Base-by-base conservation (phyloP, 139 green algal genomes). In the Volvox reticuliferus region DNA sequence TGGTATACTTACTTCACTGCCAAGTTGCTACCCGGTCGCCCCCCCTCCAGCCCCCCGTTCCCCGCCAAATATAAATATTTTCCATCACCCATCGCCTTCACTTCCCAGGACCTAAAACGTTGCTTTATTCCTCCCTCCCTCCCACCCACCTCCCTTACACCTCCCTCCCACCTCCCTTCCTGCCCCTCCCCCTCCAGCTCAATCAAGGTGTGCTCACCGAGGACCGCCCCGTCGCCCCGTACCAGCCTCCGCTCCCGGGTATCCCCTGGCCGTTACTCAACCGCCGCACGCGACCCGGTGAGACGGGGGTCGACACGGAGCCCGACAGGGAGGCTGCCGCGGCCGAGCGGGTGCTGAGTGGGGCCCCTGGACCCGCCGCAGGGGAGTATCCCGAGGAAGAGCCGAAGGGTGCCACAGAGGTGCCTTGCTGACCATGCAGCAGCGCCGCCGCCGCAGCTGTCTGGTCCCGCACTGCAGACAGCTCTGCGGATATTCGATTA, bases 381-480 rank as follows among this genome's bases (percentile, higher is more conserved):
- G 76, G 76, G 33, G 76, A 36, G 21, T 33, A 65, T 22, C 78
- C 78, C 78, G 75, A 28, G 32, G 75, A 81, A 35, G 37, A 68
- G 19, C 78, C 78, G 78, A 84, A 84, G 32, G 76, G 76, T 36
- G 76, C 76, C 30, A 82, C 32, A 30, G 30, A 13, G 18, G 76
- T 36, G 32, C 76, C 76, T 36, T 55, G 76, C 30, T 82, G 76
- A 28, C 81, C 61, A 30, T 84, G 78, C 36, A 67, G 79, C 61
- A 30, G 19, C 30, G 81, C 81, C n/a, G 81, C 81, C 81, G 81
- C 61, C 81, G n/a, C 81, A 28, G 61, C 36, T 28, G 81, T 87
- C 50, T 79, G 44, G 32, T 90, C 73, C 19, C 73, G 18, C 2
- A 63, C 73, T 1, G 50, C 20, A 22, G 30, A 28, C 12, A 90